A percentile compares a stretch with the other conserved stretches of the same genome.
These are phyloP conservation scores for Ophiostoma sp. DNA, from an alignment of 2,329 filamentous ascomycete species.

Conservation along the genomic window DNA sequence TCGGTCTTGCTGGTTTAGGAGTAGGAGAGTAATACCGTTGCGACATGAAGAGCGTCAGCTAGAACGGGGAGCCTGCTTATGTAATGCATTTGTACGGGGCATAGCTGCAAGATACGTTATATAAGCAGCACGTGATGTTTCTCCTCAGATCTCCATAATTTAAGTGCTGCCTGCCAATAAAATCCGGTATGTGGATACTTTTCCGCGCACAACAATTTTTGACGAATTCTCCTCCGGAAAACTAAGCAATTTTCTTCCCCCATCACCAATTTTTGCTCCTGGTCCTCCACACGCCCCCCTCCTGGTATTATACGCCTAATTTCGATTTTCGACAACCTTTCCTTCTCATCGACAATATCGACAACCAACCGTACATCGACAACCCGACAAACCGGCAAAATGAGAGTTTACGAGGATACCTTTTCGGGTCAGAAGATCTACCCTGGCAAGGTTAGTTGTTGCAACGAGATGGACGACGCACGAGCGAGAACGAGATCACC, in stretches of 20 bases:
- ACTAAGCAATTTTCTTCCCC: constrained; percentile 15
- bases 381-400: constrained; percentile 40
- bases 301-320: constrained; percentile 13
- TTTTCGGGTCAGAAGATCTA: constrained; percentile 63
- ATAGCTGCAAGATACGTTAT: background rate
- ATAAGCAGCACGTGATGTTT: background rate
- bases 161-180: background rate
- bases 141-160: background rate
- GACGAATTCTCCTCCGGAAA: constrained; percentile 2
- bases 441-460: constrained; percentile 57
- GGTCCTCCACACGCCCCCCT: constrained; percentile 13
- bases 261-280: constrained; percentile 15
- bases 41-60: background rate
- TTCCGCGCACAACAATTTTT: constrained; percentile 19
- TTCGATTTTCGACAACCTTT: constrained; percentile 15
- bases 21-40: too few species aligned
- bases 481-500: constrained; percentile 21
- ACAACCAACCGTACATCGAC: constrained; percentile 18
- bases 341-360: constrained; percentile 16
- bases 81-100: background rate
- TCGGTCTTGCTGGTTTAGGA: too few species aligned
- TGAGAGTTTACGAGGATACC: constrained; percentile 62
- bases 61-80: background rate
- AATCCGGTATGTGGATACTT: background rate
- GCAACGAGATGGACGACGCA: constrained; percentile 14